phyloP scores from a whole-genome alignment of 306 rosid species.

The Cotoneaster glaucophyllus region DNA sequence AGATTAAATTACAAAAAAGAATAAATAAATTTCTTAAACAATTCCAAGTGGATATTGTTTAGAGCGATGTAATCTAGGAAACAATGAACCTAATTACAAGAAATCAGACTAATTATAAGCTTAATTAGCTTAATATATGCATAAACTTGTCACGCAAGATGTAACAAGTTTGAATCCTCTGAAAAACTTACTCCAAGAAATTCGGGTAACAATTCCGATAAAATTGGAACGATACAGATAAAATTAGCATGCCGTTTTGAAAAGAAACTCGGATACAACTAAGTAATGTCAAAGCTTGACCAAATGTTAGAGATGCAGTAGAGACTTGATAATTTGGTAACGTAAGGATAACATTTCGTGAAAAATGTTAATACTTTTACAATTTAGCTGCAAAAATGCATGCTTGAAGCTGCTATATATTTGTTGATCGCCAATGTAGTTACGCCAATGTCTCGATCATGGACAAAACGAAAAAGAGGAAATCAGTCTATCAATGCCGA shows the following conservation, averaged over 20 bases:
- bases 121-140: not conserved
- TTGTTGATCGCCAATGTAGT: not conserved
- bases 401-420: not conserved
- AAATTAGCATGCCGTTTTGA: too few relatives aligned
- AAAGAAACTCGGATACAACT: too few relatives aligned
- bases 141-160: not conserved
- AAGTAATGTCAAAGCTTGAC: too few relatives aligned
- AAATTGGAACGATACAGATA: too few relatives aligned
- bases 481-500: conserved; percentile 20
- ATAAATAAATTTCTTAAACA: too few relatives aligned
- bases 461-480: conserved; percentile 9
- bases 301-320: too few relatives aligned
- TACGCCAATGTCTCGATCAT: not conserved
- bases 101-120: not conserved
- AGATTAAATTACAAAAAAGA: too few relatives aligned
- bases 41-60: not conserved
- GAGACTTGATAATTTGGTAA: too few relatives aligned
- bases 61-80: not conserved
- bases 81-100: not conserved
- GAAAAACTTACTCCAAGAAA: not conserved
- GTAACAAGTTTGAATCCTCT: not conserved
- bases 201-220: too few relatives aligned
- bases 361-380: not conserved
- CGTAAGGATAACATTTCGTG: not conserved
- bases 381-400: not conserved